Evolutionary conservation across 257 asterid species (phyloP).

Genomic region (Leptodermis oblonga): DNA sequence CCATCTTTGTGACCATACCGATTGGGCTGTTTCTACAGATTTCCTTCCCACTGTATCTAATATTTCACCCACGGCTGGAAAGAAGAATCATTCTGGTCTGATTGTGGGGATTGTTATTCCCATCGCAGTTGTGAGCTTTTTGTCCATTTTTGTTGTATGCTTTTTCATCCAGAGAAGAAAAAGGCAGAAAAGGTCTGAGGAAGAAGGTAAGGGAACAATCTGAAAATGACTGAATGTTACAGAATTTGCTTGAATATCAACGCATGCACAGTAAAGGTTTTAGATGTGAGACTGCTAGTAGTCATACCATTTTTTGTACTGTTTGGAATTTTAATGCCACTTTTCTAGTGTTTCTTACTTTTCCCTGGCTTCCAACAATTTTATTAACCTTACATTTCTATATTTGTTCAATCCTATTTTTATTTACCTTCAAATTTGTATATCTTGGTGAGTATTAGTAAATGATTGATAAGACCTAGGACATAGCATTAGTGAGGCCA

Average conservation of each 20-base stretch:
- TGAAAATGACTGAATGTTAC: background rate
- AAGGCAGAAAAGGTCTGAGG: background rate
- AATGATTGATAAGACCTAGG: background rate
- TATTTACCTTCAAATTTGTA: no score
- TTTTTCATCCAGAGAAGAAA: slow-evolving; percentile 25
- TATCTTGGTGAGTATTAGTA: no score
- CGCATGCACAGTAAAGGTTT: no score
- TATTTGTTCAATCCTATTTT: no score
- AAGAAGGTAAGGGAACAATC: background rate
- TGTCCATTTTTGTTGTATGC: slow-evolving; percentile 33
- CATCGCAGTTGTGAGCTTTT: slow-evolving; percentile 33
- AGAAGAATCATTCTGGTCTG: slow-evolving; percentile 41
- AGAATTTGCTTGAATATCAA: no score
- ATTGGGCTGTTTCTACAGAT: slow-evolving; percentile 32
- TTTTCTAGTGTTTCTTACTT: no score
- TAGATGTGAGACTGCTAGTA: no score
- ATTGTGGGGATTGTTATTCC: slow-evolving; percentile 58
- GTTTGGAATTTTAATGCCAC: no score
- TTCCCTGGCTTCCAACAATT: no score
- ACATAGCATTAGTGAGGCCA: background rate
- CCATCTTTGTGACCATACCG: background rate
- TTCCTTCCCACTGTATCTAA: slow-evolving; percentile 50
- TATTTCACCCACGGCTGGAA: slow-evolving; percentile 32
- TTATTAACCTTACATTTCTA: no score
- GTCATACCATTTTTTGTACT: no score